Conservation (phyloP, 441 rosid species). For the Dalechampia spathulata region DNA sequence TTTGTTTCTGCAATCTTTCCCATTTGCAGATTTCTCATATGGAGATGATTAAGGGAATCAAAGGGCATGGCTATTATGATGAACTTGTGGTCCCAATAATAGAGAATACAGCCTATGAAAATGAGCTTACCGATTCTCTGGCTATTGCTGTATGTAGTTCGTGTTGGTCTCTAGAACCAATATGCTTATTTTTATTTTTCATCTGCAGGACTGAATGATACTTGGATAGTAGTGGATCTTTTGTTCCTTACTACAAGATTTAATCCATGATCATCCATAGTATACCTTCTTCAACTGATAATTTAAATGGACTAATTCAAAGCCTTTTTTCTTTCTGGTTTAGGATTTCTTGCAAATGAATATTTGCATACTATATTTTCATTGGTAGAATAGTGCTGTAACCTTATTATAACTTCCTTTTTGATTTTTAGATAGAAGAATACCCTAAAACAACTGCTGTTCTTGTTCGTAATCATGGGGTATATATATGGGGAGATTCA, state of each 20-base stretch:
- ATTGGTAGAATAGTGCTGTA: background rate
- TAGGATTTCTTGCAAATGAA: background rate
- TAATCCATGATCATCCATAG: background rate
- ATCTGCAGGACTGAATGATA: background rate
- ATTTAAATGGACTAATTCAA: background rate
- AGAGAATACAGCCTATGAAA: constrained; percentile 92
- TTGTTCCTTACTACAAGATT: background rate
- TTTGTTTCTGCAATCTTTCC: constrained; percentile 12
- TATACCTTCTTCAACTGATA: background rate
- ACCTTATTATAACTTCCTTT: constrained; percentile 1
- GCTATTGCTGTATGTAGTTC: constrained; percentile 64
- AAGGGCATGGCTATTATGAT: constrained; percentile 94
- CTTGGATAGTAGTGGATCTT: background rate
- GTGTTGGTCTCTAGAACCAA: background rate
- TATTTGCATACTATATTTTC: constrained; percentile 3
- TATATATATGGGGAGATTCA: constrained; percentile 95
- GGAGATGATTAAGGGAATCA: constrained; percentile 99
- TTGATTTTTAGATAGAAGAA: constrained; percentile 58
- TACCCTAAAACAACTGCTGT: constrained; percentile 95
- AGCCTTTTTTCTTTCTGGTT: background rate
- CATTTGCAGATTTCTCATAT: constrained; percentile 72
- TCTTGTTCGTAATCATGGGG: constrained; percentile 93
- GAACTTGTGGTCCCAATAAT: constrained; percentile 94
- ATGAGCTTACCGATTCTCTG: constrained; percentile 85
- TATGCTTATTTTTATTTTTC: background rate